Base-by-base conservation (phyloP, 23 red algal species). In the Pyropia haitanensis region DNA sequence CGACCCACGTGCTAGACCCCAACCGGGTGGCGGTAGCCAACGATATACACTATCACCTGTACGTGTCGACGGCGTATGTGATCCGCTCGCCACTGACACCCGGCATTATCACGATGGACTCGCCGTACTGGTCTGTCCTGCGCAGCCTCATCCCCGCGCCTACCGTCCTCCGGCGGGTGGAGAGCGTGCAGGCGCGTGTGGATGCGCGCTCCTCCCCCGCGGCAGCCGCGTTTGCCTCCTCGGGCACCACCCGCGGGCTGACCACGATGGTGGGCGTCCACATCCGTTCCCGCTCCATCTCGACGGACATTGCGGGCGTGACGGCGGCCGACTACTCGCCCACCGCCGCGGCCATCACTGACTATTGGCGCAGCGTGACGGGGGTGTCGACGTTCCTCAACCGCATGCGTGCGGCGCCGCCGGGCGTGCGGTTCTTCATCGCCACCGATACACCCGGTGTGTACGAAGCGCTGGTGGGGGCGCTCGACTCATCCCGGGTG, bases 51-150 rank as follows among this genome's bases (percentile, higher is more conserved):
- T 33, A 53, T 58, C 81, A 87, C 51, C 67, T 87, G 48, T 87
- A 76, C 25, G 70, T 87, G 23, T 69, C 60, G 15, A 76, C 81
- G 19, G 74, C 70, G 53, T 87, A 87, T 44, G 81, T 87, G 10
- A 87, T 87, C 27, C 81, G 76, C 25, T 87, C 81, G 17, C 71
- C 61, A 48, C 60, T 76, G 33, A 87, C 81, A 25, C 81, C 81
- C 16, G 70, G 63, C 63, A 87, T 87, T 15, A 77, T 87, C 29
- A 19, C 64, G 12, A 87, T 72, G 46, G 58, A 70, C 7, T 76
- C 70, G 52, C 68, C 81, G 26, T 87, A 76, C 44, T 87, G 81
- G 81, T 46, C 39, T 46, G 39, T 46, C 39, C 39, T 46, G 5
- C 39, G 39, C 10, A 46, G 39, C 39, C 39, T 46, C 39, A 46